Base-by-base conservation (phyloP, 208 protist species). In the Zelonia costaricensis region DNA sequence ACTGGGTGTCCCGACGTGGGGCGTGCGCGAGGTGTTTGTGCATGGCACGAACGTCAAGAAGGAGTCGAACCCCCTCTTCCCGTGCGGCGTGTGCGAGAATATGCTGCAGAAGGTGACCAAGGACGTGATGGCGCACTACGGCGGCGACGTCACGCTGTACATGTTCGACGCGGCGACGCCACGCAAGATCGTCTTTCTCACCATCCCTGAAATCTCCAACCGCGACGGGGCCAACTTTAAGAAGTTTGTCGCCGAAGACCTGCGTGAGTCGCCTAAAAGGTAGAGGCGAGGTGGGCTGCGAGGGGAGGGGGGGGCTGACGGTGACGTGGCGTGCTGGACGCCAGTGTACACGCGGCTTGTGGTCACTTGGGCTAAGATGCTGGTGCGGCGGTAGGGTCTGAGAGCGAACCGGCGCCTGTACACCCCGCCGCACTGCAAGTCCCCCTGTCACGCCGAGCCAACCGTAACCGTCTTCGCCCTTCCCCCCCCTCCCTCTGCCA, bases 41-140 rank as follows among this genome's bases (percentile, higher is more conserved):
- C 85, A 93, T 51, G 87, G 87, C 27, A 69, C 75, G 55, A 82
- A 85, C 46, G 44, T 56, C 8, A 78, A 75, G 46, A 84, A 82
- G 56, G 83, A 96, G 46, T 44, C 76, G 15, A 96, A 96, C 67
- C 91, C 91, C 31, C 80, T 96, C 23, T 96, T 96, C 55, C 91
- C 91, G 10, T 96, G 91, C 52, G 91, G 91, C 27, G 91, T 94
- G 2, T 96, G 91, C 51, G 91, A 96, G 68, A 96, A 94, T 63
- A 96, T 94, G 87, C 64, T 96, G 42, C 84, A 84, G 39, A 92
- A 85, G 68, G 83, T 93, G 12, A 85, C 64, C 39, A 82, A 81
- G 49, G 91, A 96, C 49, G 85, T 96, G 20, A 56, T 63, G 35
- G 36, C 64, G 8, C 64, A 64, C 52, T 89, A 92, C 74, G 77